Base-by-base conservation (phyloP, 345 rosid genomes). In the Combretum micranthum region DNA sequence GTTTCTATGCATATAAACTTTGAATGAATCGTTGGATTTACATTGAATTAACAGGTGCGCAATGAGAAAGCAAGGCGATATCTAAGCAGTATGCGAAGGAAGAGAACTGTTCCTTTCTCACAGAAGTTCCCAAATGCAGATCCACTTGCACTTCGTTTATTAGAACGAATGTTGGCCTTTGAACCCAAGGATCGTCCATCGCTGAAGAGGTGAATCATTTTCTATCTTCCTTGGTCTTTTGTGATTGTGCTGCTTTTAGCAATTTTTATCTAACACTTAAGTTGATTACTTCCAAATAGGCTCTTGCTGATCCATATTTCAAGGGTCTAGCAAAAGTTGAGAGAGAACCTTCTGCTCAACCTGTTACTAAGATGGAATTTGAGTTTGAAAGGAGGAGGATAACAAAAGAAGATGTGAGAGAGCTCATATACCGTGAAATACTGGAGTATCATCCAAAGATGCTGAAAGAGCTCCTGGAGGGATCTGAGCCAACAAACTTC, bases 61-160 rank as follows among this genome's bases (percentile, higher is more conserved):
- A 91, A 91, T 65, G 98, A 91, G 79, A 91, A 91, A 76, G 98
- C 98, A 68, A 75, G 96, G 48, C 78, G 96, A 72, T 91, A 91
- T 81, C 77, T 88, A 50, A 80, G 98, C 80, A 86, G 95, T 79
- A 88, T 88, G 98, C 72, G 98, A 64, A 88, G 76, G 80, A 91
- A 91, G 76, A 91, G 83, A 64, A 84, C 90, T 44, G 53, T 86
- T 69, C 87, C 92, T 1, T 74, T 91, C 62, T 71, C 92, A 52
- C 96, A 91, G 17, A 91, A 88, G 78, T 91, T 91, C 63, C 96
- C 98, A 22, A 75, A 82, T 71, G 80, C 96, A 53, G 94, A 91
- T 76, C 98, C 96, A 22, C 92, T 88, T 42, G 98, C 98, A 46
- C 90, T 91, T 65, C 79, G 85, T 63, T 80, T 91, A 72, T 66